Evolutionary conservation across 768 basidiomycete genomes (phyloP).

Genomic region (Leucogyrophana mollusca): DNA sequence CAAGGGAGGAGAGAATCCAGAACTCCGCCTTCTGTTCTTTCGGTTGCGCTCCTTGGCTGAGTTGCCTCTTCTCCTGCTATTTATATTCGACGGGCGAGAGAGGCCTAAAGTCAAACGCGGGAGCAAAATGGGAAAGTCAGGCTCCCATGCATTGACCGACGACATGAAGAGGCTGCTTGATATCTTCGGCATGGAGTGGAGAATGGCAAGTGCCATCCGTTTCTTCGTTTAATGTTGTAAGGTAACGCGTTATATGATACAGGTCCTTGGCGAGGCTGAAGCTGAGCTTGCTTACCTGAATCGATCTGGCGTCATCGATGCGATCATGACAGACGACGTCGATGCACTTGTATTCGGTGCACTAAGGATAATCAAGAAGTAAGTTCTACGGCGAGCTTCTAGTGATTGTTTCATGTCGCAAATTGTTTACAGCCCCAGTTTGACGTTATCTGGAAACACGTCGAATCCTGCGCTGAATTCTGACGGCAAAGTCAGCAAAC

Average conservation of each 20-base stretch:
- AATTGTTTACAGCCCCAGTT: conserved; percentile 11
- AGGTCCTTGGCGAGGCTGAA: conserved; percentile 50
- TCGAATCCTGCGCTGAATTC: conserved; percentile 19
- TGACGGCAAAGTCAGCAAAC: conserved; percentile 20
- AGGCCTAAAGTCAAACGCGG: conserved; percentile 41
- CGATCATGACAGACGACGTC: conserved; percentile 46
- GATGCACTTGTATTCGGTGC: conserved; percentile 51
- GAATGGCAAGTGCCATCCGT: conserved; percentile 16
- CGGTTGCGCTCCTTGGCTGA: conserved; percentile 34
- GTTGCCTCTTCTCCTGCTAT: conserved; percentile 40
- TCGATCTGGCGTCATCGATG: conserved; percentile 37
- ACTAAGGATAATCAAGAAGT: conserved; percentile 40
- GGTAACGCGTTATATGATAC: not conserved
- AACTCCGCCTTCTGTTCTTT: conserved; percentile 44
- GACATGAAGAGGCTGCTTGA: conserved; percentile 20
- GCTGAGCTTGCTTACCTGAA: conserved; percentile 48
- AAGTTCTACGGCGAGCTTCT: conserved; percentile 11
- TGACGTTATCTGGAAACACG: conserved; percentile 24
- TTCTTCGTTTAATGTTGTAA: not conserved
- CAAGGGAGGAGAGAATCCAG: conserved; percentile 38
- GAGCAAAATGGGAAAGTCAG: conserved; percentile 23
- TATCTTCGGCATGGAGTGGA: conserved; percentile 26
- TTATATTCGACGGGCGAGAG: conserved; percentile 46
- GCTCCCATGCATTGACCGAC: conserved; percentile 17
- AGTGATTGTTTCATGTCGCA: not conserved